Evolutionary conservation across 2,329 filamentous ascomycete species (phyloP), one percentile per base, ranked within the genome.

Genomic region (Xylariaceae sp.): DNA sequence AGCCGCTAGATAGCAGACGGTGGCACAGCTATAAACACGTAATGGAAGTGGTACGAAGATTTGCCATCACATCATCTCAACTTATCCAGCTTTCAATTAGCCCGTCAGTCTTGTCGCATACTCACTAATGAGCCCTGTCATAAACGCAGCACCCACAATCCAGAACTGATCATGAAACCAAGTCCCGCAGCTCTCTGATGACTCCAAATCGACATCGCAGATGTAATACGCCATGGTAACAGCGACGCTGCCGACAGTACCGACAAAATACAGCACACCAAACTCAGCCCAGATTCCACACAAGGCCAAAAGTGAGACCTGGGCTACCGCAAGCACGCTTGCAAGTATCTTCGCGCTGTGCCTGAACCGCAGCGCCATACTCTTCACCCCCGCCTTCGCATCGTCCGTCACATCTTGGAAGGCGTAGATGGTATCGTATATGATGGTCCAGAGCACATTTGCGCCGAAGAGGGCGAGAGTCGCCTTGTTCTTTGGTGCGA

Each of bases 361-460:
- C 23, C 23, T 39, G 29, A 63, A 60, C 11, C 44, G 53, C 20
- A 64, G 11, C 3, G 55, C 59, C 57, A 63, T 55, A 29, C 58
- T 39, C 35, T 58, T 58, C 6, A 64, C 59, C 1, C 62, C 58
- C 6, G 57, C 59, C 37, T 53, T 53, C 36, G 37, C 55, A 30
- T 64, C 62, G 39, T 62, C 57, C 4, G 27, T 42, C 10, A 58
- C 44, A 23, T 63, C 59, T 27, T 63, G 61, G 43, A 61, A 53
- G 9, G 62, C 57, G 47, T 63, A 63, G 21, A 61, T 52, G 8
- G 57, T 60, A 23, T 60, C 61, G 48, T 60, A 61, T 3, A 18
- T 52, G 7, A 62, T 44, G 2, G 54, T 57, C 58, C 58, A 59
- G 3, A 59, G n/a, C 9, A 61, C 11, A n/a, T 58, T 57, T 0